Percentiles rank a stretch among this genome's conserved stretches.
These are phyloP conservation scores for Kwoniella shandongensis DNA, from an alignment of 768 basidiomycete species.

Conservation along the genomic window DNA sequence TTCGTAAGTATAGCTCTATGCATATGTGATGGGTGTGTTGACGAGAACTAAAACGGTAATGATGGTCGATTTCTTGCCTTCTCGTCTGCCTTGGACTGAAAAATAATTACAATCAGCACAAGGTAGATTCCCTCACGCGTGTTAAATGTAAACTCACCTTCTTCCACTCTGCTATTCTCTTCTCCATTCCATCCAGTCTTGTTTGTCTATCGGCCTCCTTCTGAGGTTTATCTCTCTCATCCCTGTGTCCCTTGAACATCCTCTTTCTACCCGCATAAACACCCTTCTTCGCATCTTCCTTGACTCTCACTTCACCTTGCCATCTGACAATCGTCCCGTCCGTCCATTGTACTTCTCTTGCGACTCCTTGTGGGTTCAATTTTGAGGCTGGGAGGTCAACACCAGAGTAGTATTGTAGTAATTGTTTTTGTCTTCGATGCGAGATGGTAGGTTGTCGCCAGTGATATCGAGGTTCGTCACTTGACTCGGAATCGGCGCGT, in stretches of 20 bases:
- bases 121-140: not conserved
- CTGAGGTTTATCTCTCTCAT: conserved; percentile 36
- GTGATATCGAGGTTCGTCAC: conserved; percentile 21
- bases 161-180: conserved; percentile 46
- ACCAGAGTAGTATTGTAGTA: conserved; percentile 24
- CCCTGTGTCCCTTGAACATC: conserved; percentile 49
- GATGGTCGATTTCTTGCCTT: conserved; percentile 27
- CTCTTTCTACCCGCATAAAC: conserved; percentile 32
- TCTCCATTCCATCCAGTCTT: conserved; percentile 47
- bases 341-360: conserved; percentile 15
- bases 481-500: conserved; percentile 11
- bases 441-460: conserved; percentile 32
- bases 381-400: conserved; percentile 22
- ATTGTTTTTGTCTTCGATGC: conserved; percentile 35
- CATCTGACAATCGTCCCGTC: conserved; percentile 26
- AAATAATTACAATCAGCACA: conserved; percentile 5
- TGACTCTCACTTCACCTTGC: conserved; percentile 20
- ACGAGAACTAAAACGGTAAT: conserved; percentile 34
- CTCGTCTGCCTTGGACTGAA: conserved; percentile 27
- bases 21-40: not conserved
- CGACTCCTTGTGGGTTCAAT: not conserved
- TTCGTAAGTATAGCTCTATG: not conserved
- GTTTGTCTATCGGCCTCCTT: conserved; percentile 36
- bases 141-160: conserved; percentile 29
- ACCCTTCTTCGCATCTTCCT: conserved; percentile 26